These are phyloP conservation scores for Kwoniella sp. DNA, from an alignment of 768 basidiomycete genomes.

Conservation along the genomic window DNA sequence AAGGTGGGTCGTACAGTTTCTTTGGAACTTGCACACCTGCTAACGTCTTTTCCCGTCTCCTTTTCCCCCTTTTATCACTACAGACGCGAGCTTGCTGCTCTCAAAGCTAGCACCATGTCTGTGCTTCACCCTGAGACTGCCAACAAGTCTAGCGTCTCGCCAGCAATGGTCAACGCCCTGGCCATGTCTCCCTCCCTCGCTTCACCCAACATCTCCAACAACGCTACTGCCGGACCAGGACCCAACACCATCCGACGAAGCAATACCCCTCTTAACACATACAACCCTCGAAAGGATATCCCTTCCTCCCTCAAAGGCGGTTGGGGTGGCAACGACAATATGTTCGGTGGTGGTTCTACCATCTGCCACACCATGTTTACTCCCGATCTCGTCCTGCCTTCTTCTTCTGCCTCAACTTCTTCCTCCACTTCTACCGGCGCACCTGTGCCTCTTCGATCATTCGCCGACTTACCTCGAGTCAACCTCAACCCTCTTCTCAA, in stretches of 20 bases:
- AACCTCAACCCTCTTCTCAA: constrained; percentile 79
- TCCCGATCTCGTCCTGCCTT: constrained; percentile 64
- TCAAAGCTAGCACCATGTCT: constrained; percentile 55
- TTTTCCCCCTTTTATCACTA: constrained; percentile 16
- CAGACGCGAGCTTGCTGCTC: constrained; percentile 55
- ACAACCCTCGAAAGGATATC: constrained; percentile 57
- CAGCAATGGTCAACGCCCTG: constrained; percentile 32
- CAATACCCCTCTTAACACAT: constrained; percentile 30
- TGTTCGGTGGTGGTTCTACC: constrained; percentile 64
- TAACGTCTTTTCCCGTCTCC: constrained; percentile 2
- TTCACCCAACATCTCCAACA: constrained; percentile 10
- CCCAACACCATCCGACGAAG: constrained; percentile 32
- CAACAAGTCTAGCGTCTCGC: constrained; percentile 28
- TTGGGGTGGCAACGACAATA: constrained; percentile 66
- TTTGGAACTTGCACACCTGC: constrained; percentile 10
- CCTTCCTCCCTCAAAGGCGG: constrained; percentile 60
- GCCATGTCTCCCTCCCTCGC: constrained; percentile 28
- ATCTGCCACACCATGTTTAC: constrained; percentile 82
- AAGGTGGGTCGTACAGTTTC: constrained; percentile 43
- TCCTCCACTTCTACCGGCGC: neutral
- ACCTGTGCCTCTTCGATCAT: constrained; percentile 29
- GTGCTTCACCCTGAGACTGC: constrained; percentile 46
- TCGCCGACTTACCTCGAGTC: constrained; percentile 62
- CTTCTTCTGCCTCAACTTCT: constrained; percentile 19
- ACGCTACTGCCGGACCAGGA: constrained; percentile 29